A percentile compares a stretch with the other conserved stretches of the same genome.
These are phyloP conservation scores for Fraxinus americana DNA, from an alignment of 257 asterid species.

Conservation along the genomic window DNA sequence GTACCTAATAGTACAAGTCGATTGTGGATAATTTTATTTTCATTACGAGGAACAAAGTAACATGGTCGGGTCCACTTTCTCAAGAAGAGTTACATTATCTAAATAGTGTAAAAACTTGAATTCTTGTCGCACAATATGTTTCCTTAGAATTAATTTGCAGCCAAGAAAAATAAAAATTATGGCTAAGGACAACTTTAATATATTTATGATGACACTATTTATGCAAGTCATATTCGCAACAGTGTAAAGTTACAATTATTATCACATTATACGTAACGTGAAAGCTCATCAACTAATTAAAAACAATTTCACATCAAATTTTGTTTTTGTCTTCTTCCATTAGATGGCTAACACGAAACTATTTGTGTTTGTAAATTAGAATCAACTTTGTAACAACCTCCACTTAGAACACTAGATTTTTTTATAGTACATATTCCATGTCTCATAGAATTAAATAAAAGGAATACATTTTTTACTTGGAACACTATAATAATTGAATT, in stretches of 20 bases:
- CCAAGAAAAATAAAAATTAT: background rate
- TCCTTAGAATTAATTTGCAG: background rate
- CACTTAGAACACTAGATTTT: background rate
- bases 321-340: background rate
- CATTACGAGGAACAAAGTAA: too few species aligned
- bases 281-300: slow-evolving; percentile 3
- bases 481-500: too few species aligned
- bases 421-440: too few species aligned
- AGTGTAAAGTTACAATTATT: background rate
- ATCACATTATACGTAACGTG: slow-evolving; percentile 1
- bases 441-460: too few species aligned
- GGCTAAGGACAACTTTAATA: background rate
- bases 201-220: background rate
- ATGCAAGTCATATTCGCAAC: slow-evolving; percentile 2
- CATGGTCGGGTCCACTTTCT: too few species aligned
- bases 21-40: too few species aligned
- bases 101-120: too few species aligned
- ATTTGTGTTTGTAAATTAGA: background rate
- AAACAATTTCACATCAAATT: background rate
- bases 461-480: too few species aligned
- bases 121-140: background rate
- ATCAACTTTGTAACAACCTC: background rate
- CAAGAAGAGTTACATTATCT: too few species aligned
- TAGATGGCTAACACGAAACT: background rate
- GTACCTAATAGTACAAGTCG: too few species aligned